A percentile compares a stretch with the other conserved stretches of the same genome.
Conservation (phyloP, 2,329 filamentous ascomycete genomes). For the Talaromyces sp. region DNA sequence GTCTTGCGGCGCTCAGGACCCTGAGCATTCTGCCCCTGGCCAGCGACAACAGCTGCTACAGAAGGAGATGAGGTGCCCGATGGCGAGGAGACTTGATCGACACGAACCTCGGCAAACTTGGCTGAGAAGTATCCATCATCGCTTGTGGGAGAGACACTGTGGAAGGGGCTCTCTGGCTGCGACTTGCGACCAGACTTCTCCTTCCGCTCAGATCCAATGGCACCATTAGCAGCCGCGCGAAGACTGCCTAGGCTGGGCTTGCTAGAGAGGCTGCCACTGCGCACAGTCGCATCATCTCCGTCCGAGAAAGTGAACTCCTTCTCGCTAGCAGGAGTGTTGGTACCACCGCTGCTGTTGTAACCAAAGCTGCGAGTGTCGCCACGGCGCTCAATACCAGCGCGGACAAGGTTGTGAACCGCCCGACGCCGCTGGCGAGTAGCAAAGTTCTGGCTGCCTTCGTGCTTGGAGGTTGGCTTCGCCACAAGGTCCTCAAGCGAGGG, state of each 20-base stretch:
- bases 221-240: slow-evolving; percentile 76
- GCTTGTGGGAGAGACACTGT: slow-evolving; percentile 67
- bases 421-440: slow-evolving; percentile 87
- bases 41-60: slow-evolving; percentile 44
- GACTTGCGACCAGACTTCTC: slow-evolving; percentile 62
- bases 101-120: slow-evolving; percentile 55
- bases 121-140: slow-evolving; percentile 61
- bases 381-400: slow-evolving; percentile 84
- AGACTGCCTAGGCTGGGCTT: slow-evolving; percentile 74
- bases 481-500: slow-evolving; percentile 89
- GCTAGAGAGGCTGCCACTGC: slow-evolving; percentile 79
- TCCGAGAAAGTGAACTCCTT: slow-evolving; percentile 68
- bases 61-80: slow-evolving; percentile 35
- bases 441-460: slow-evolving; percentile 97
- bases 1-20: slow-evolving; percentile 72
- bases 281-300: slow-evolving; percentile 74
- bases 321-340: slow-evolving; percentile 89
- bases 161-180: slow-evolving; percentile 54
- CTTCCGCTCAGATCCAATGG: slow-evolving; percentile 85
- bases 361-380: slow-evolving; percentile 69
- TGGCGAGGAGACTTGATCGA: slow-evolving; percentile 39
- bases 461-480: slow-evolving; percentile 84
- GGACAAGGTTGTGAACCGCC: slow-evolving; percentile 87
- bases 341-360: slow-evolving; percentile 65
- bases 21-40: slow-evolving; percentile 59